Evolutionary conservation across 2,329 filamentous ascomycete species (phyloP), one percentile per base, ranked within the genome.

Genomic region (Fusarium solani-melongenae): DNA sequence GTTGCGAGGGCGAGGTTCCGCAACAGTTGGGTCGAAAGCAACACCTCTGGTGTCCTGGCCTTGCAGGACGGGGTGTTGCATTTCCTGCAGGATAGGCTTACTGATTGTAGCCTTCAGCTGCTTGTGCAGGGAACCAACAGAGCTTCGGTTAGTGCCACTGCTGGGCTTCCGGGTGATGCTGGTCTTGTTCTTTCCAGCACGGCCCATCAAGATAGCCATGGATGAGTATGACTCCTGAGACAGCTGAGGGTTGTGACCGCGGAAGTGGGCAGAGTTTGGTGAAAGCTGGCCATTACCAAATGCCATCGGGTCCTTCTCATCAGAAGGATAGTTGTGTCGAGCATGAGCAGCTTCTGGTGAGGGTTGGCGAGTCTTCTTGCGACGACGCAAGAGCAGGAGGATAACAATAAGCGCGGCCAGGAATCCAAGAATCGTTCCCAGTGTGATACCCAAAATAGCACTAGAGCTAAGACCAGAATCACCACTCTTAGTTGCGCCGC

Each of bases 351-450:
- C 83, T 66, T 88, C 87, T 15, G 82, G 79, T 63, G 61, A 66
- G 17, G 59, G 55, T 33, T 75, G 70, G 10, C 56, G 86, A 17
- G 82, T 83, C 67, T 89, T 87, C 41, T 89, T 90, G 75, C 88
- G 79, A 22, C 80, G 80, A 49, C 81, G 77, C 12, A 84, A 62
- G 10, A 93, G 86, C 59, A 96, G 85, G 22, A 98, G 87, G n/a
- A 94, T 80, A 2, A 93, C 81, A 29, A 93, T 86, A n/a, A 97
- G 84, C 8, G 98, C 79, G 1, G 91, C 83, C 22, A 92, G 91
- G 61, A 94, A 85, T 20, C 93, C 94, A 61, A 93, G 89, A 24
- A 98, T 91, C n/a, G 92, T 91, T 14, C 95, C 95, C 1, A 98
- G 87, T 0, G 93, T 93, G 59, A 94, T 93, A 36, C 94, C 95